Evolutionary conservation across 108 stramenopile genomes (phyloP).

Genomic region (Skeletonema tropicum): DNA sequence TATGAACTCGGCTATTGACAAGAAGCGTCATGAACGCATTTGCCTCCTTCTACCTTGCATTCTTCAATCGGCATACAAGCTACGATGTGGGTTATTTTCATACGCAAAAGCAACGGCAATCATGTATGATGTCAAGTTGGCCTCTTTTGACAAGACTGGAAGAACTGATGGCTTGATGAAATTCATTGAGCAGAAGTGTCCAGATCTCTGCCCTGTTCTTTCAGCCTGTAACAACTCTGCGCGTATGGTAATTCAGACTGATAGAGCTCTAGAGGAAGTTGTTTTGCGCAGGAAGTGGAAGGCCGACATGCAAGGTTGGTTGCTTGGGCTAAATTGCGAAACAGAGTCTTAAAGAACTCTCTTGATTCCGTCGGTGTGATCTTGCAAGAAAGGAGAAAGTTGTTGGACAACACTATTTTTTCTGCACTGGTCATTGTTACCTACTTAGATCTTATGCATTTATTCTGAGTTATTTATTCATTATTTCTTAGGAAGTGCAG

Average conservation of each 20-base stretch:
- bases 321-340: conserved; percentile 28
- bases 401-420: conserved; percentile 2
- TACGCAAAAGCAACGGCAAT: conserved; percentile 27
- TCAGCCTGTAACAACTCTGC: conserved; percentile 37
- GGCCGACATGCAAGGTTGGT: conserved; percentile 46
- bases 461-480: not conserved
- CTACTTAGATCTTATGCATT: not conserved
- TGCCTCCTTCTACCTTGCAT: conserved; percentile 39
- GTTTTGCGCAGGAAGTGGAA: conserved; percentile 31
- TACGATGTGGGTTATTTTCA: conserved; percentile 32
- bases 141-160: conserved; percentile 25
- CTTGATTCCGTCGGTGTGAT: not conserved
- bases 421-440: not conserved
- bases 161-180: conserved; percentile 18
- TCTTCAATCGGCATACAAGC: conserved; percentile 45
- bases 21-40: conserved; percentile 31
- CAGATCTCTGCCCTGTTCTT: conserved; percentile 21
- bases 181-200: conserved; percentile 23
- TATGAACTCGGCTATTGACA: conserved; percentile 30
- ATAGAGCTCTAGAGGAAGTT: conserved; percentile 26
- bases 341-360: not conserved
- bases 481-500: conserved; percentile 67
- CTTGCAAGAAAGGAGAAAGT: not conserved
- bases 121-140: conserved; percentile 17
- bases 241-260: conserved; percentile 40